Evolutionary conservation across 139 green algal genomes (phyloP), one percentile per base, ranked within the genome.

Genomic region (Closterium sp.): DNA sequence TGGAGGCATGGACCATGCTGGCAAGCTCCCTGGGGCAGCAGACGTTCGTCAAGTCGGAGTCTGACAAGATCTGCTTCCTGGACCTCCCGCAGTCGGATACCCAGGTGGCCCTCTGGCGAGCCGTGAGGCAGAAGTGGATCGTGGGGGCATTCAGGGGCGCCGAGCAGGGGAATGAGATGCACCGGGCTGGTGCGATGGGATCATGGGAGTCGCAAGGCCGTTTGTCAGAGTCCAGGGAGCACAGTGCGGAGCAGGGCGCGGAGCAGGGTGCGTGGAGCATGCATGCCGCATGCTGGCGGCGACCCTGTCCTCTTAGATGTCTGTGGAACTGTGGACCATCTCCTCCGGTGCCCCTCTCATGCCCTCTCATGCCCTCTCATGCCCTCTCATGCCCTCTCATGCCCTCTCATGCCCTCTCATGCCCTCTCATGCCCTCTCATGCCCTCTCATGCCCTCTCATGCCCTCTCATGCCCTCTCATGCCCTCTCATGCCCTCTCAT

Each of bases 1-100:
- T 91, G 66, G 89, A 91, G 35, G 89, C 89, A 28, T 91, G 89
- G 89, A 66, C 89, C 19, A 31, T 91, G 34, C 89, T 91, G 25
- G 43, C 89, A 30, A 36, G 7, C 10, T 91, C 89, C 23, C 89
- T 91, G 16, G 69, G 69, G 4, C 31, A 89, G 81, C 81, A 32
- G 2, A 38, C 81, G 30, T 92, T 89, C 83, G 89, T 92, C 25
- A 89, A 88, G 81, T 89, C 89, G 16, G 81, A 92, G 81, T 89
- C 84, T 90, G 30, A 90, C 2, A 92, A 92, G 38, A 89, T 92
- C 10, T 89, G 33, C 33, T 92, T 92, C 21, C 5, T 92, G 10
- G 89, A 92, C 38, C n/a, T 90, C 38, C 36, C 16, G 81, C 5
- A 33, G 32, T 36, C 83, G 0, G 89, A 92, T 35, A 92, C 89